A percentile compares a stretch with the other conserved stretches of the same genome.
These are phyloP conservation scores for Annona squamosa DNA, from an alignment of 164 flowering plant species.

Conservation along the genomic window DNA sequence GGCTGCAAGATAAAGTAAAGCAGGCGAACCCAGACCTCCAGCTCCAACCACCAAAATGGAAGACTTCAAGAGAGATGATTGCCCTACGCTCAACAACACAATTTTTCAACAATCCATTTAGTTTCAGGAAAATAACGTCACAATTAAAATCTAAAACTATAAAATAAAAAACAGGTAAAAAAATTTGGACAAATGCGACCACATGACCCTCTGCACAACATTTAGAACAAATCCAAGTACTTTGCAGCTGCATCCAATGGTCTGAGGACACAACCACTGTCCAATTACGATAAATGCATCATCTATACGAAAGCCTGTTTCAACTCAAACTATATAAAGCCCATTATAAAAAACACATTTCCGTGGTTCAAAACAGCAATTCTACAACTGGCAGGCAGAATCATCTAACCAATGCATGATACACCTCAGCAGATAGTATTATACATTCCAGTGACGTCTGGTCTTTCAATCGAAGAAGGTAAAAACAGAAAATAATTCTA, in stretches of 20 bases:
- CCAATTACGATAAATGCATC: background rate
- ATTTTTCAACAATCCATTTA: background rate
- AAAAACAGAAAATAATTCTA: too few species aligned
- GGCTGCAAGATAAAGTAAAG: slow-evolving; percentile 84
- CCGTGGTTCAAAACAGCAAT: too few species aligned
- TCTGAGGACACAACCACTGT: background rate
- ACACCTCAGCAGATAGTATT: too few species aligned
- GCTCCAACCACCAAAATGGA: slow-evolving; percentile 91
- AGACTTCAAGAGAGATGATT: slow-evolving; percentile 70
- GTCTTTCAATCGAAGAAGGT: too few species aligned
- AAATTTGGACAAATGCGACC: too few species aligned
- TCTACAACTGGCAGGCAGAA: background rate
- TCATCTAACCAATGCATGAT: background rate
- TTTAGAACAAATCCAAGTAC: background rate
- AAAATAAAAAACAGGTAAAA: too few species aligned
- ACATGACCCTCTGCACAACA: too few species aligned
- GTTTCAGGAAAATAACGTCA: background rate
- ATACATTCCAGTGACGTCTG: too few species aligned
- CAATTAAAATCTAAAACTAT: background rate
- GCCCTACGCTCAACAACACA: slow-evolving; percentile 35
- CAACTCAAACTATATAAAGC: background rate
- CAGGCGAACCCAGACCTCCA: slow-evolving; percentile 97
- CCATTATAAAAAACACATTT: background rate
- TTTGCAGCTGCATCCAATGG: background rate
- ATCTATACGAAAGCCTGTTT: background rate